Conservation (phyloP, 768 basidiomycete genomes). For the Psilocybe cubensis region DNA sequence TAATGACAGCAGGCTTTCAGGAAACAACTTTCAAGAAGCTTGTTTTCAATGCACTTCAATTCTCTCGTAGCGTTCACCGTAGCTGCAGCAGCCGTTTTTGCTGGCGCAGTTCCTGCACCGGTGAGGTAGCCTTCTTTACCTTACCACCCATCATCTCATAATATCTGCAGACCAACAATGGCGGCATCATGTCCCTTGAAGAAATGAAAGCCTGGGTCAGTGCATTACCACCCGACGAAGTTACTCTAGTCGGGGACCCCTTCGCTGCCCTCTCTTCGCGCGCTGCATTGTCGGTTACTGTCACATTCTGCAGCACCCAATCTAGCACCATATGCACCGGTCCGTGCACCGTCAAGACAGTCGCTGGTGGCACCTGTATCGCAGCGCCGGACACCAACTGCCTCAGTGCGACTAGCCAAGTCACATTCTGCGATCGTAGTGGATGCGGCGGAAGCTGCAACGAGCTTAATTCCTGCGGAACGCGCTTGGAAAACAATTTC, state of each 20-base stretch:
- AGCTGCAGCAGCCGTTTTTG: not conserved
- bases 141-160: not conserved
- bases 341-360: constrained; percentile 32
- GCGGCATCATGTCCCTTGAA: constrained; percentile 2
- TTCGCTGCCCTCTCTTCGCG: constrained; percentile 19
- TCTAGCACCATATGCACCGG: constrained; percentile 29
- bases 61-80: not conserved
- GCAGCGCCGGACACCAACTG: constrained; percentile 32
- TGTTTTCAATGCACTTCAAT: not conserved
- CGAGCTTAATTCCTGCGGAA: constrained; percentile 23
- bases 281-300: constrained; percentile 21
- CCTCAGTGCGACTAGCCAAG: constrained; percentile 30
- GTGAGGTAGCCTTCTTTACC: not conserved
- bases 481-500: constrained; percentile 26
- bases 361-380: constrained; percentile 29
- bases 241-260: constrained; percentile 22
- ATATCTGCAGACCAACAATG: not conserved
- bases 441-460: constrained; percentile 30
- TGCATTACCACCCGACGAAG: not conserved
- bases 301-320: constrained; percentile 31
- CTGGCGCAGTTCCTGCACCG: not conserved
- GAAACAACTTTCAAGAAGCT: not conserved
- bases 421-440: constrained; percentile 29
- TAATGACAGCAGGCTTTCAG: not conserved
- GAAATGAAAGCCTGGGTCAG: constrained; percentile 6